Percentiles rank a stretch among this genome's conserved stretches.
Conservation (phyloP, 163 green algal species). For the Smithsoniella earleae region DNA sequence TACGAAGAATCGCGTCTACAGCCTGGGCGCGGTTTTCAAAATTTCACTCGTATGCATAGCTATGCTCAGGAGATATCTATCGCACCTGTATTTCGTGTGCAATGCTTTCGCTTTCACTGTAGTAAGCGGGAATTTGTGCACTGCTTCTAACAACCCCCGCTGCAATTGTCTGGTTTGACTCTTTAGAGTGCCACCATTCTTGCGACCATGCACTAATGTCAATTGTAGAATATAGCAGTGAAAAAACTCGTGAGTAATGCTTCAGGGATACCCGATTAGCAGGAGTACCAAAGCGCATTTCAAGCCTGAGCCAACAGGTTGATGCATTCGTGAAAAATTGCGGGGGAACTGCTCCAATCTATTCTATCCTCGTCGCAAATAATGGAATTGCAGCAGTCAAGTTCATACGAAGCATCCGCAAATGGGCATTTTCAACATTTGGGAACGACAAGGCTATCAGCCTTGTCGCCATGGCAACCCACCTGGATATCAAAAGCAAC, state of each 20-base stretch:
- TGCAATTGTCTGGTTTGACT: background rate
- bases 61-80: no score
- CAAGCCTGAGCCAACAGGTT: constrained; percentile 48
- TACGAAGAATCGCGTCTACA: no score
- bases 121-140: no score
- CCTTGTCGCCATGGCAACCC: constrained; percentile 90
- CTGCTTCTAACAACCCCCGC: no score
- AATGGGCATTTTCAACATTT: constrained; percentile 72
- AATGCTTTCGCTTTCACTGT: no score
- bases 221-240: background rate
- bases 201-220: background rate
- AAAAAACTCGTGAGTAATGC: background rate
- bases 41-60: background rate
- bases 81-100: no score
- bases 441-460: constrained; percentile 52
- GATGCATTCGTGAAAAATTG: constrained; percentile 46
- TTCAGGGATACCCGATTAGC: constrained; percentile 9
- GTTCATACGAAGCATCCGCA: constrained; percentile 84
- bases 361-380: constrained; percentile 93
- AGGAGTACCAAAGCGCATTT: constrained; percentile 50
- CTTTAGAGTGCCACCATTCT: background rate
- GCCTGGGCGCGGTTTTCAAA: no score
- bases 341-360: constrained; percentile 60
- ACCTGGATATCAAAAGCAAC: constrained; percentile 90
- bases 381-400: constrained; percentile 97